Evolutionary conservation across 371 early-diverging fungal genomes (phyloP), one percentile per base, ranked within the genome.

Genomic region (Phascolomyces articulosus): DNA sequence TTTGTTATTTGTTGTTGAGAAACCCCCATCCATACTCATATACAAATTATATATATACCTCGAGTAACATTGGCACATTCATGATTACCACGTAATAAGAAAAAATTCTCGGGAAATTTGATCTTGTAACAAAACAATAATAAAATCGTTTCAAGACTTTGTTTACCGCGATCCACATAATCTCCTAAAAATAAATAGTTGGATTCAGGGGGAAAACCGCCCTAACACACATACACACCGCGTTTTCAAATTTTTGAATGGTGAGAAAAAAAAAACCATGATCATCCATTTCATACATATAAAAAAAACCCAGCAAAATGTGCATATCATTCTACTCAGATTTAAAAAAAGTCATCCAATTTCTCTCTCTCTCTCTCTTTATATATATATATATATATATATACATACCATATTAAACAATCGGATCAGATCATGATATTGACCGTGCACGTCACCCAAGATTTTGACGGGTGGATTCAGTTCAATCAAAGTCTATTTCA

Each of bases 141-240:
- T 53, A 92, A 83, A 65, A 98, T 98, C 18, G 98, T 97, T 78
- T 98, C 98, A 27, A 98, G 79, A 68, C 89, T 88, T 78, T 96
- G 95, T 75, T 95, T 95, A 34, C 98, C 98, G 55, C 98, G 90
- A 77, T 98, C 96, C 6, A 98, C 98, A 78, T 98, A 98, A 74
- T 98, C 99, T 6, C 97, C 96, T 57, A 98, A 73, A 71, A 98
- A 96, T 61, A 98, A 77, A 71, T 93, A 97, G 85, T 93, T 96
- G 75, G 90, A 85, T 48, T 80, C 85, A 10, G 90, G 97, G 64
- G 90, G 98, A 84, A 87, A 95, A 26, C 91, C 98, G 79, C 90
- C 92, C 74, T 74, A 11, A 15, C 51, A 48, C 9, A 34, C 21
- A n/a, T n/a, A n/a, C n/a, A n/a, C n/a, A n/a, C n/a, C n/a, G n/a